A percentile compares a stretch with the other conserved stretches of the same genome.
These are phyloP conservation scores for Spizellomyces punctatus DNA, from an alignment of 192 early-diverging fungal genomes.

Conservation along the genomic window DNA sequence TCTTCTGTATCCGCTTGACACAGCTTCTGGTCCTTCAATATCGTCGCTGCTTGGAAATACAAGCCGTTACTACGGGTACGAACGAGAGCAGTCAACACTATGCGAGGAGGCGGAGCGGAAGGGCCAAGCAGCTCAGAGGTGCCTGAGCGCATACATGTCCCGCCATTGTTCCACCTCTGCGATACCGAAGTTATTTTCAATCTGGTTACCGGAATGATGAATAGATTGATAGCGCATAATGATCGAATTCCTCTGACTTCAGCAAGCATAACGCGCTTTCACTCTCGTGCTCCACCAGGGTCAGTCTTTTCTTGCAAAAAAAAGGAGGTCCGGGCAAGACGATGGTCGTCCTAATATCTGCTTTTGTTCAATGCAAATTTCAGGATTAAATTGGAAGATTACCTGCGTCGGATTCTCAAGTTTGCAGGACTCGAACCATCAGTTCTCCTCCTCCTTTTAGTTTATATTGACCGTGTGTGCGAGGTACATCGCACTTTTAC, in stretches of 20 bases:
- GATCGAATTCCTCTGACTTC: conserved; percentile 64
- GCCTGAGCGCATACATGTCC: background rate
- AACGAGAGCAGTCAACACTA: too few relatives aligned
- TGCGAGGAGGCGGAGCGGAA: too few relatives aligned
- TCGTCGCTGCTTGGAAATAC: too few relatives aligned
- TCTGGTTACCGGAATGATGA: conserved; percentile 48
- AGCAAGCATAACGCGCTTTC: conserved; percentile 85
- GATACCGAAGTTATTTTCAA: conserved; percentile 8
- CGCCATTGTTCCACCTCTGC: conserved; percentile 24
- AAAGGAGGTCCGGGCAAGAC: too few relatives aligned
- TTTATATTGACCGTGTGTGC: conserved; percentile 89
- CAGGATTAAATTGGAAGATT: conserved; percentile 60
- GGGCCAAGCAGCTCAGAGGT: too few relatives aligned
- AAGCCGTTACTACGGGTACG: too few relatives aligned
- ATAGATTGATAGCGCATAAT: conserved; percentile 64
- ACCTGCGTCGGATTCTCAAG: conserved; percentile 86
- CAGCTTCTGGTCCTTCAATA: too few relatives aligned
- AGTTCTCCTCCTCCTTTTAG: conserved; percentile 83
- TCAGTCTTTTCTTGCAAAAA: background rate
- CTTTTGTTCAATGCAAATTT: background rate
- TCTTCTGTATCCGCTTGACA: too few relatives aligned
- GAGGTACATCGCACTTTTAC: conserved; percentile 73
- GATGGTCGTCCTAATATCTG: background rate
- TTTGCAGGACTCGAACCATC: conserved; percentile 89
- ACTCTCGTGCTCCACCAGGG: conserved; percentile 84